Evolutionary conservation across 345 rosid genomes (phyloP).

Genomic region (Adansonia digitata): DNA sequence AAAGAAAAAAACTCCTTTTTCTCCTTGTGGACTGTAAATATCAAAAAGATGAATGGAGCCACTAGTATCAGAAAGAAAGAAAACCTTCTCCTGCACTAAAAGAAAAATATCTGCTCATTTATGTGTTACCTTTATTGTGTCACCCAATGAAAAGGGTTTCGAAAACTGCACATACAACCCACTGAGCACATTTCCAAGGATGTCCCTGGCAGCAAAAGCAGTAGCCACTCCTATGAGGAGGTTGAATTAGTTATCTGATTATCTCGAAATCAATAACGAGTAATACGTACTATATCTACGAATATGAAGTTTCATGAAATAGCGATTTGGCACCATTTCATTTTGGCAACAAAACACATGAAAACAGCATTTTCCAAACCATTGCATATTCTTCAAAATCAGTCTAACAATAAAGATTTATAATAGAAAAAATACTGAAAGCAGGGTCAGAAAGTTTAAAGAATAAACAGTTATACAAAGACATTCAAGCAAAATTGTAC

Average conservation of each 20-base stretch:
- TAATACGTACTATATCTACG: neutral
- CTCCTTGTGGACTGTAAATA: neutral
- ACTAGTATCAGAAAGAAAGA: neutral
- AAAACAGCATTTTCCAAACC: neutral
- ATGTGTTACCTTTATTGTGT: constrained; percentile 69
- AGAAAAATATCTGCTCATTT: neutral
- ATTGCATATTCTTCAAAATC: neutral
- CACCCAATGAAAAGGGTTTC: constrained; percentile 88
- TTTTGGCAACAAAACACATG: neutral
- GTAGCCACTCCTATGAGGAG: constrained; percentile 81
- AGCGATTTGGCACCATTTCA: neutral
- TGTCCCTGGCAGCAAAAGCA: constrained; percentile 88
- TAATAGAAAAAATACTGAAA: neutral
- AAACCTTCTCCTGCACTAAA: neutral
- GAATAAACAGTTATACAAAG: neutral
- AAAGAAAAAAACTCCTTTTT: neutral
- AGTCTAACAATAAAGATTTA: neutral
- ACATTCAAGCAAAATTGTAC: neutral
- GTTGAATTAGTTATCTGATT: neutral
- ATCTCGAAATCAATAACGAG: neutral
- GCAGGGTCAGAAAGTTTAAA: neutral
- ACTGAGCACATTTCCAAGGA: constrained; percentile 90
- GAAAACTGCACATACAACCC: constrained; percentile 87
- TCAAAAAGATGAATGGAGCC: neutral
- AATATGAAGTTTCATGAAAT: neutral